phyloP scores from a whole-genome alignment of 2,329 filamentous ascomycete genomes.

The Penicillium sp. region DNA sequence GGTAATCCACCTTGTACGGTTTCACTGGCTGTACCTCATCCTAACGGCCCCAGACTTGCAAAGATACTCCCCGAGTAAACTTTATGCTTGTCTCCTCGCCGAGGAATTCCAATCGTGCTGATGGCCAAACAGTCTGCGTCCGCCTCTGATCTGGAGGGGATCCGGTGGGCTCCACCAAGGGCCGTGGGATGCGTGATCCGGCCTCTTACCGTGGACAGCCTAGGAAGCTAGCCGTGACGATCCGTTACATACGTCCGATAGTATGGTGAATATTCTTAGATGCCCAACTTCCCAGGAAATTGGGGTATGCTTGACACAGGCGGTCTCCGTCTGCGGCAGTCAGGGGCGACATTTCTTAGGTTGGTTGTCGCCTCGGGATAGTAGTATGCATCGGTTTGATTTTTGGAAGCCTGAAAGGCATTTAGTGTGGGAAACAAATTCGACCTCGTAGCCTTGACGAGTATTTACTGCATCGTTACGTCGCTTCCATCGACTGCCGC shows the following conservation, averaged over 20 bases:
- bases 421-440: background rate
- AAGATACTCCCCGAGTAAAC: constrained; percentile 23
- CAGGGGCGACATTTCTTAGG: no score
- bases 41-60: constrained; percentile 1
- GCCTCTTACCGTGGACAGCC: background rate
- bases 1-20: background rate
- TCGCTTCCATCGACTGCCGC: background rate
- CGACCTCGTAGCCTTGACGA: background rate
- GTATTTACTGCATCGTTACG: background rate
- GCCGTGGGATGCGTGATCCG: background rate
- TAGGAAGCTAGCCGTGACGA: background rate
- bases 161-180: background rate
- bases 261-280: background rate
- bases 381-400: background rate
- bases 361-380: background rate
- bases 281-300: background rate
- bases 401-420: no score
- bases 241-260: background rate
- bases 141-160: constrained; percentile 1
- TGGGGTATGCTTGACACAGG: no score
- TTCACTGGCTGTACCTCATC: constrained; percentile 5
- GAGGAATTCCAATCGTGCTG: constrained; percentile 1
- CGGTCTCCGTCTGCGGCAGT: no score
- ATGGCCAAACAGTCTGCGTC: constrained; percentile 4
- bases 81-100: constrained; percentile 16